Conservation (phyloP, 768 basidiomycete species). For the Trametes cinnabarina region DNA sequence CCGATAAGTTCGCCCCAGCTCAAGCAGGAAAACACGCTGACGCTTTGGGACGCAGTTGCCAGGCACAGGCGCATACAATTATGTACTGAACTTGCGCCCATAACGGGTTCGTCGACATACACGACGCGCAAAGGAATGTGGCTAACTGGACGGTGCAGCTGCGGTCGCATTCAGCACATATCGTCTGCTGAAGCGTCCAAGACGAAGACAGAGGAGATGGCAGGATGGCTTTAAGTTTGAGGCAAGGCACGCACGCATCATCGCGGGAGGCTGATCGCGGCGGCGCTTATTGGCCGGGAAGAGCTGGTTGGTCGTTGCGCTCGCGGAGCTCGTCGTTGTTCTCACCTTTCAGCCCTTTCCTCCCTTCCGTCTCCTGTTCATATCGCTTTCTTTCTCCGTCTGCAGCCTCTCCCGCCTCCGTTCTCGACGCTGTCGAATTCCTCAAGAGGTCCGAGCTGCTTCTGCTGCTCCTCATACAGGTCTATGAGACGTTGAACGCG, state of each 20-base stretch:
- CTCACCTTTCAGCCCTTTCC: slow-evolving; percentile 5
- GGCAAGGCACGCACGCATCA: not conserved
- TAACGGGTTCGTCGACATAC: no score
- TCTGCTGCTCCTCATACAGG: slow-evolving; percentile 13
- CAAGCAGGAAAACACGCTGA: no score
- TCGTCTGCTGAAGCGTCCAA: no score
- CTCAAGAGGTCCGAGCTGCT: slow-evolving; percentile 14
- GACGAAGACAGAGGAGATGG: no score
- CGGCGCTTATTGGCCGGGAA: not conserved
- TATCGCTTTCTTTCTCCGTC: slow-evolving; percentile 7
- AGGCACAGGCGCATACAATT: no score
- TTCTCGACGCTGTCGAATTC: not conserved
- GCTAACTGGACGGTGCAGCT: no score
- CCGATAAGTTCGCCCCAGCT: no score
- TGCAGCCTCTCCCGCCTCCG: not conserved
- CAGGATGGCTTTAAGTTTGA: no score
- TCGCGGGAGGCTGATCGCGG: not conserved
- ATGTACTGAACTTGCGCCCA: no score
- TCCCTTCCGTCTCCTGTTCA: slow-evolving; percentile 6
- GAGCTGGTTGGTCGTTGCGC: slow-evolving; percentile 9
- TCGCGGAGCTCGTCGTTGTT: slow-evolving; percentile 6
- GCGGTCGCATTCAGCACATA: no score
- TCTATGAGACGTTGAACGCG: slow-evolving; percentile 18
- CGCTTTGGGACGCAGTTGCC: no score
- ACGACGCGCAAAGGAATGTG: no score